Percentiles rank a stretch among this genome's conserved stretches.
phyloP scores from a whole-genome alignment of 1,284 basidiomycete species.

The Paramarasmius palmivorus region DNA sequence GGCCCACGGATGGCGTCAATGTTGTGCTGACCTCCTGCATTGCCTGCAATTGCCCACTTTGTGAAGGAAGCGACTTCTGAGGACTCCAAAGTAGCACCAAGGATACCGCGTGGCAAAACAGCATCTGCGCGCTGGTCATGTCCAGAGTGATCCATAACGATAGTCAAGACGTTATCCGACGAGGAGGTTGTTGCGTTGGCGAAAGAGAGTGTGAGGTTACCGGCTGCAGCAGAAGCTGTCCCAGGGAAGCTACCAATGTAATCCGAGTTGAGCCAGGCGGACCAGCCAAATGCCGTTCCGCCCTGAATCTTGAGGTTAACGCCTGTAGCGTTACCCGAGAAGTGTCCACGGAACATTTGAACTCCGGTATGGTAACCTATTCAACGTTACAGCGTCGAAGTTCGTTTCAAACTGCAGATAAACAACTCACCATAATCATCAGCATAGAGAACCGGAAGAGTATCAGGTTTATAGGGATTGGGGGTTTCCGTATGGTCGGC shows the following conservation, averaged over 20 bases:
- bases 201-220: conserved; percentile 8
- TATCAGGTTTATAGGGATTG: conserved; percentile 11
- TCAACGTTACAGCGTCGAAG: background rate
- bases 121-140: conserved; percentile 16
- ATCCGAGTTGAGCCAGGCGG: conserved; percentile 15
- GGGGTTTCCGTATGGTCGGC: conserved; percentile 48
- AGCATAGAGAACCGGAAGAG: conserved; percentile 22
- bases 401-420: background rate
- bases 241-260: conserved; percentile 18
- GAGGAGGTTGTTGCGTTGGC: conserved; percentile 6
- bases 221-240: background rate
- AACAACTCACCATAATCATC: conserved; percentile 20
- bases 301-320: conserved; percentile 16
- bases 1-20: conserved; percentile 4
- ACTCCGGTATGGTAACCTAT: conserved; percentile 16
- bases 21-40: conserved; percentile 9
- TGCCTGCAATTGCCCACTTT: conserved; percentile 10
- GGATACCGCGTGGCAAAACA: conserved; percentile 16
- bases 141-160: conserved; percentile 19
- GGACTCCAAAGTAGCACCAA: background rate
- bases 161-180: conserved; percentile 15
- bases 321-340: conserved; percentile 13
- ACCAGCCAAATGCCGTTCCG: conserved; percentile 18
- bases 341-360: conserved; percentile 19
- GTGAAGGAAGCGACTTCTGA: background rate